Conservation (phyloP, 371 early-diverging fungal genomes). For the Capillidium heterosporum region DNA sequence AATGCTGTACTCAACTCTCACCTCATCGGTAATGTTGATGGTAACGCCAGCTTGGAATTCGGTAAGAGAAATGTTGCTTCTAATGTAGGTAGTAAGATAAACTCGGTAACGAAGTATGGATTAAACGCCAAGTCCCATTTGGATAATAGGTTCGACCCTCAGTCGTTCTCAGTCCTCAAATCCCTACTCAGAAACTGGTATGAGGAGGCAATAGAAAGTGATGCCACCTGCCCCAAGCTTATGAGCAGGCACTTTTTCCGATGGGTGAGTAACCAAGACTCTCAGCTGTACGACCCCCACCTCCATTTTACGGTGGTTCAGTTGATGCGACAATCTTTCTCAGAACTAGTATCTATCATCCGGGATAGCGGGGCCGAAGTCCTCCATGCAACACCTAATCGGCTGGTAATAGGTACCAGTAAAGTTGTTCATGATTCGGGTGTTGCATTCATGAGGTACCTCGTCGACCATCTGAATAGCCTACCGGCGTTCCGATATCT, state of each 20-base stretch:
- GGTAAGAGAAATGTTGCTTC: neutral
- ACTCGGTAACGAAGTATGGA: too few species aligned
- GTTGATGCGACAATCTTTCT: slow-evolving; percentile 75
- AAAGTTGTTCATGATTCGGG: slow-evolving; percentile 57
- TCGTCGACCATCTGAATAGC: slow-evolving; percentile 38
- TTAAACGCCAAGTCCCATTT: too few species aligned
- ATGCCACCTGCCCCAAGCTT: slow-evolving; percentile 41
- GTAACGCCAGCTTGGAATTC: slow-evolving; percentile 9
- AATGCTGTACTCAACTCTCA: slow-evolving; percentile 57
- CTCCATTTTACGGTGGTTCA: slow-evolving; percentile 53
- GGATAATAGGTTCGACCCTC: slow-evolving; percentile 13
- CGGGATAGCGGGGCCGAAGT: slow-evolving; percentile 52
- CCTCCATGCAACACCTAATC: slow-evolving; percentile 62
- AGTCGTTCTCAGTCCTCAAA: slow-evolving; percentile 53
- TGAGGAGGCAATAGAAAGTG: slow-evolving; percentile 26
- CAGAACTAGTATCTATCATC: slow-evolving; percentile 63
- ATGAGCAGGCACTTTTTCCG: slow-evolving; percentile 70
- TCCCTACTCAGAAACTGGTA: slow-evolving; percentile 59
- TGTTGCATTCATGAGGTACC: slow-evolving; percentile 46
- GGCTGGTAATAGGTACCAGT: slow-evolving; percentile 57
- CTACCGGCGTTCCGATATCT: slow-evolving; percentile 57
- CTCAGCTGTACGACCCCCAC: slow-evolving; percentile 71
- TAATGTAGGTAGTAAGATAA: neutral
- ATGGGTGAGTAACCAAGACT: slow-evolving; percentile 61
- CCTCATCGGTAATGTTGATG: slow-evolving; percentile 59